These are phyloP conservation scores for Pseudogymnoascus sp. DNA, from an alignment of 2,329 filamentous ascomycete genomes.

Conservation along the genomic window DNA sequence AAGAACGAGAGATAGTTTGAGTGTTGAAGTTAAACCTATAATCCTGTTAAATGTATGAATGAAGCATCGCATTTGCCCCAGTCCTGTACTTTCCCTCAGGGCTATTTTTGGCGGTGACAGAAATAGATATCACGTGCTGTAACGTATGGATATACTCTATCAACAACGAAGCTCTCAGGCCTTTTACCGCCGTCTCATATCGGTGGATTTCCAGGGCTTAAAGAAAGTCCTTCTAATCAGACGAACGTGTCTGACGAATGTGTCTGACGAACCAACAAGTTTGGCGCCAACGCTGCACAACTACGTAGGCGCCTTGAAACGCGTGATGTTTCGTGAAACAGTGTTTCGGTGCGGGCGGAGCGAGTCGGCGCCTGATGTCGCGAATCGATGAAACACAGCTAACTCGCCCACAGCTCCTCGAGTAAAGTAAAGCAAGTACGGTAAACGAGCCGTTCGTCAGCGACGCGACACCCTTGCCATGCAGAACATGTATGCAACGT, in stretches of 20 bases:
- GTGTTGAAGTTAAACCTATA: not conserved
- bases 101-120: not conserved
- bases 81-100: not conserved
- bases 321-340: constrained; percentile 1
- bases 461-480: not conserved
- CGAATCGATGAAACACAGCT: not conserved
- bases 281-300: not conserved
- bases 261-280: not conserved
- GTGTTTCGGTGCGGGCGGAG: not conserved
- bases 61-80: not conserved
- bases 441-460: not conserved
- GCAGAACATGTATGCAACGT: not conserved
- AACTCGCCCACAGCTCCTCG: not conserved
- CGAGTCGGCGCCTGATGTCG: not conserved
- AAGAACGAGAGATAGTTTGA: not conserved
- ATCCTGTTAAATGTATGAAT: not conserved
- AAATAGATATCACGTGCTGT: not conserved
- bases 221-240: not conserved
- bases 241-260: not conserved
- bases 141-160: not conserved
- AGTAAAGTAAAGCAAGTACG: not conserved
- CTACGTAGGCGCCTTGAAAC: not conserved
- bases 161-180: not conserved
- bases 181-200: not conserved
- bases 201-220: not conserved